Conservation (phyloP, 2,329 filamentous ascomycete species). For the Macrophomina pseudophaseolina region DNA sequence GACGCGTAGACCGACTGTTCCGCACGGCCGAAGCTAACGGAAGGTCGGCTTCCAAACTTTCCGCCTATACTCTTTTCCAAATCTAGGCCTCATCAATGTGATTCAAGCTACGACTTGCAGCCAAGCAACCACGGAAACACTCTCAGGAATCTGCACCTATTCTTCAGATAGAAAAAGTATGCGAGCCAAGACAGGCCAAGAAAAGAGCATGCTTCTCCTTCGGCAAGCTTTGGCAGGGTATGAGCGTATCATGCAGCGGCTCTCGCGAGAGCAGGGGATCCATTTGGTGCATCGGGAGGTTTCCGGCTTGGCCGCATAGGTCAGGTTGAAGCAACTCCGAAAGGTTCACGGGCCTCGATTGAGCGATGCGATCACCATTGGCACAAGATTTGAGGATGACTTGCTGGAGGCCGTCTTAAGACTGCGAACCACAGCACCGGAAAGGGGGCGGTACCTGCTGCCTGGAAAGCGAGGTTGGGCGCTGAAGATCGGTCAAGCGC, state of each 20-base stretch:
- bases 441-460: slow-evolving; percentile 21
- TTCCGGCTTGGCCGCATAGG: slow-evolving; percentile 8
- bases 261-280: not conserved
- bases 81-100: not conserved
- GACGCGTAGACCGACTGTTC: not conserved
- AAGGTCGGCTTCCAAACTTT: not conserved
- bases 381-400: slow-evolving; percentile 12
- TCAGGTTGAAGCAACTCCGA: not conserved
- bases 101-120: too few species aligned
- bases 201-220: not conserved
- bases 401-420: slow-evolving; percentile 3
- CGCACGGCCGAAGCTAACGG: not conserved
- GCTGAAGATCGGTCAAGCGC: slow-evolving; percentile 16
- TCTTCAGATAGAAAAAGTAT: not conserved
- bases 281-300: not conserved
- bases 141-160: not conserved
- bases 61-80: slow-evolving; percentile 3
- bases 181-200: slow-evolving; percentile 2
- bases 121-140: not conserved
- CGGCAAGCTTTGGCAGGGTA: not conserved
- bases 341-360: not conserved
- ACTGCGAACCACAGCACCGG: slow-evolving; percentile 3
- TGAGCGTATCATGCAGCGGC: not conserved
- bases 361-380: slow-evolving; percentile 1
- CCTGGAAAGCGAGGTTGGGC: slow-evolving; percentile 16